A percentile compares a stretch with the other conserved stretches of the same genome.
These are phyloP conservation scores for Liquidambar formosana DNA, from an alignment of 164 flowering plant species.

Conservation along the genomic window DNA sequence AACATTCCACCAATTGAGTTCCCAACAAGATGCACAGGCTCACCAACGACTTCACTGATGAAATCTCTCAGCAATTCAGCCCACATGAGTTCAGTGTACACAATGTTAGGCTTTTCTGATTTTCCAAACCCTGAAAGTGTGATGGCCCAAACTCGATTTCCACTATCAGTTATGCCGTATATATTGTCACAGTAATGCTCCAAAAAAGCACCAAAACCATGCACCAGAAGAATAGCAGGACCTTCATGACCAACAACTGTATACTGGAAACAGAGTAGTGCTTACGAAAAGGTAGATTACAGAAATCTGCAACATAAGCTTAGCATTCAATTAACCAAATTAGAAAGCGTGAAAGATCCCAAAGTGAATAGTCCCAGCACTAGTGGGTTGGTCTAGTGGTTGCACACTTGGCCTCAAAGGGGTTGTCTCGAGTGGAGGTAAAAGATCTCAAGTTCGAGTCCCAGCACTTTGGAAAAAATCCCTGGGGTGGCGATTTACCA, in stretches of 20 bases:
- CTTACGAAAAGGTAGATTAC: slow-evolving; percentile 5
- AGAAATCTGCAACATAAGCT: background rate
- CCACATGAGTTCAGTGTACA: slow-evolving; percentile 83
- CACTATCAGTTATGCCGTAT: slow-evolving; percentile 43
- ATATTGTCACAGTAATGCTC: slow-evolving; percentile 86
- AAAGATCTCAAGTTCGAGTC: no score
- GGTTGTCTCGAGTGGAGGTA: no score
- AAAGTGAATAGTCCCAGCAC: no score
- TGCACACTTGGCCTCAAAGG: no score
- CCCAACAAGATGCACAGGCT: slow-evolving; percentile 82
- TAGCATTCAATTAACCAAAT: background rate
- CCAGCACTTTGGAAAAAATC: no score
- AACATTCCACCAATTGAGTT: slow-evolving; percentile 86
- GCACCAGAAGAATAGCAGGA: slow-evolving; percentile 80
- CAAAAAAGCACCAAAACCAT: slow-evolving; percentile 91
- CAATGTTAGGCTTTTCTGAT: slow-evolving; percentile 86
- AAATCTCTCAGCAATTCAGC: slow-evolving; percentile 87
- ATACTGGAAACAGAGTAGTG: slow-evolving; percentile 50
- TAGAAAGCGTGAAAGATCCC: no score
- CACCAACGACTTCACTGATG: slow-evolving; percentile 73
- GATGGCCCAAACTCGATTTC: slow-evolving; percentile 79
- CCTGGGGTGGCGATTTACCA: no score
- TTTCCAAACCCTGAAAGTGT: slow-evolving; percentile 82
- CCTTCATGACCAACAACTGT: slow-evolving; percentile 74
- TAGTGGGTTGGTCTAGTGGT: no score